Base-by-base conservation (phyloP, 306 rosid genomes). In the Acacia confusa region DNA sequence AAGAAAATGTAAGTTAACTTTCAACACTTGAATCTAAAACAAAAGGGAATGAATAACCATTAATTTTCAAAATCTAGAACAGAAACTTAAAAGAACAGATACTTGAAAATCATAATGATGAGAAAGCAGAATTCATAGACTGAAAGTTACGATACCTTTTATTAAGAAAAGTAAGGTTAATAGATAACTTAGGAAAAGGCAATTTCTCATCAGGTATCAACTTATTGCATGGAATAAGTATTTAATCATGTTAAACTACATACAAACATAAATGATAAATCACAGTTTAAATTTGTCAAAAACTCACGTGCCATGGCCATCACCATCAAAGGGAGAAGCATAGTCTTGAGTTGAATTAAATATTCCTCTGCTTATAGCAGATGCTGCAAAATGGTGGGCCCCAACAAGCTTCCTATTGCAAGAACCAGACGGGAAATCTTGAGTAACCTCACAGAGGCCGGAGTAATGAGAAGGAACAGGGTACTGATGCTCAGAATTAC, bases 261-360 rank as follows among this genome's bases (percentile, higher is more conserved):
- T 10, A 61, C 16, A 69, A 28, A 65, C 30, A 20, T 57, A n/a
- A 57, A 10, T 22, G 6, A 3, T 70, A 84, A 61, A 6, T 76
- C 57, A 20, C 22, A 75, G 73, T 30, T 11, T 36, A 72, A 40
- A 73, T 76, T 86, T 27, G 53, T 43, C 27, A 83, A 70, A 72
- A 82, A 85, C 99, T 92, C 90, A 96, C 99, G 99, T 92, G 89
- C 99, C 99, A 82, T 96, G 99, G 87, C 99, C 99, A 86, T 93
- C 98, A 0, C 92, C 99, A 79, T 96, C 98, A 82, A 96, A 92
- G 27, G 99, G 99, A 38, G 99, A 96, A 78, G 99, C 97, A 81
- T 87, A 96, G 88, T 96, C 99, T 85, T 93, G 88, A 77, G 92
- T 70, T 66, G 89, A 47, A 81, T 96, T 93, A 83, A 96, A 96